Evolutionary conservation across 2,329 filamentous ascomycete species (phyloP).

Genomic region (Metarhizium sp.): DNA sequence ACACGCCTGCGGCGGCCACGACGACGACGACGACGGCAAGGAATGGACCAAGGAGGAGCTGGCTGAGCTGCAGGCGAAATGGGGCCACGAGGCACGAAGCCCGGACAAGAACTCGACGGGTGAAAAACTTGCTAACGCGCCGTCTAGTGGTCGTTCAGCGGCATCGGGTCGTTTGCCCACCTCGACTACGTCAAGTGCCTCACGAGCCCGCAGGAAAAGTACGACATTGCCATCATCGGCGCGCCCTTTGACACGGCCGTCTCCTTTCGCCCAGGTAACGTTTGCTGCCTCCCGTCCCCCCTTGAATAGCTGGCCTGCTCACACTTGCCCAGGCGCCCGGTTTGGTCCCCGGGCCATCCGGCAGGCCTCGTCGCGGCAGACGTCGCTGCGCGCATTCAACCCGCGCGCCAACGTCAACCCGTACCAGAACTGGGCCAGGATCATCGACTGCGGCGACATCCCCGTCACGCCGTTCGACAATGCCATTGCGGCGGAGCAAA

Average conservation of each 20-base stretch:
- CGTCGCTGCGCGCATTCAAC: conserved; percentile 69
- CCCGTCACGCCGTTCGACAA: conserved; percentile 85
- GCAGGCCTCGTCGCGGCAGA: conserved; percentile 73
- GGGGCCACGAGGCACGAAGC: conserved; percentile 43
- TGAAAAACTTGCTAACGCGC: no score
- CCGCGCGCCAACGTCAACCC: conserved; percentile 75
- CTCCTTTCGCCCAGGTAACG: conserved; percentile 53
- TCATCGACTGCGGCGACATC: conserved; percentile 87
- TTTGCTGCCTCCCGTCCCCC: background rate
- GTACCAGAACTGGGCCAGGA: conserved; percentile 69
- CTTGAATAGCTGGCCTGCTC: background rate
- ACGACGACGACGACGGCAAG: conserved; percentile 21
- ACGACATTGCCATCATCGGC: conserved; percentile 64
- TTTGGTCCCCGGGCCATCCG: conserved; percentile 86
- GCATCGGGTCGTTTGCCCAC: conserved; percentile 68
- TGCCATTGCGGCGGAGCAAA: conserved; percentile 67
- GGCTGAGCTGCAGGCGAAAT: conserved; percentile 45
- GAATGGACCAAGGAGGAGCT: conserved; percentile 41
- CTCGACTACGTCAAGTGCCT: conserved; percentile 60
- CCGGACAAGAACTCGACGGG: no score
- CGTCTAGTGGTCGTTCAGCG: conserved; percentile 45
- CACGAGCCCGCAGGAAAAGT: conserved; percentile 51
- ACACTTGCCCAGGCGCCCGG: conserved; percentile 45
- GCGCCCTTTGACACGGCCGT: conserved; percentile 68
- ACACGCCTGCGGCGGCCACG: background rate